These are phyloP conservation scores for Fusarium vanettenii DNA, from an alignment of 2,329 filamentous ascomycete species.

Conservation along the genomic window DNA sequence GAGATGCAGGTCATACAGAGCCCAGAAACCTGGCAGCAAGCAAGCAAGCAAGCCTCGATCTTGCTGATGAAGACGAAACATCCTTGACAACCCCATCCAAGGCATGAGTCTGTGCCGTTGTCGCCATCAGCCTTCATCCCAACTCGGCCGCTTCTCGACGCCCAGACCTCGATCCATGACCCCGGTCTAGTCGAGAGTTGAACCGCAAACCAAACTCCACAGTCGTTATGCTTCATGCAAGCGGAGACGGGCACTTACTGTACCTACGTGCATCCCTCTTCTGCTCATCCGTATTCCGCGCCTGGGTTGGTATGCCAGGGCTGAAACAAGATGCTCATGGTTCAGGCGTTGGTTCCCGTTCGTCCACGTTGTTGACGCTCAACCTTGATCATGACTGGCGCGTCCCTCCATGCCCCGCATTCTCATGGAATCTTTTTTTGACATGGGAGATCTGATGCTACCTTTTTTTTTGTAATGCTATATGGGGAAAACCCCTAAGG, in stretches of 20 bases:
- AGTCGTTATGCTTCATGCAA: conserved; percentile 31
- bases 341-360: conserved; percentile 13
- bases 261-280: conserved; percentile 8
- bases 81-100: background rate
- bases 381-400: background rate
- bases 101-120: conserved; percentile 9
- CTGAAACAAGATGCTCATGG: conserved; percentile 23
- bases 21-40: background rate
- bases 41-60: background rate
- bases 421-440: background rate
- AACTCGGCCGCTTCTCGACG: conserved; percentile 10
- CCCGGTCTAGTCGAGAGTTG: conserved; percentile 16
- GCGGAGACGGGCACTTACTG: background rate
- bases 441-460: background rate
- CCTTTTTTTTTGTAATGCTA: background rate
- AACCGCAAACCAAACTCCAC: conserved; percentile 10
- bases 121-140: conserved; percentile 6
- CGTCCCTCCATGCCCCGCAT: background rate
- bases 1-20: conserved; percentile 14
- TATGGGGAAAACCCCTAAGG: background rate
- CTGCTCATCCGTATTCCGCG: background rate
- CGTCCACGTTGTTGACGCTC: conserved; percentile 11
- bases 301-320: conserved; percentile 10
- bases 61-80: background rate
- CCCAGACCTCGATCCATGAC: conserved; percentile 10